Percentiles rank a stretch among this genome's conserved stretches.
These are phyloP conservation scores for Fusarium solani-melongenae DNA, from an alignment of 2,329 filamentous ascomycete genomes.

Conservation along the genomic window DNA sequence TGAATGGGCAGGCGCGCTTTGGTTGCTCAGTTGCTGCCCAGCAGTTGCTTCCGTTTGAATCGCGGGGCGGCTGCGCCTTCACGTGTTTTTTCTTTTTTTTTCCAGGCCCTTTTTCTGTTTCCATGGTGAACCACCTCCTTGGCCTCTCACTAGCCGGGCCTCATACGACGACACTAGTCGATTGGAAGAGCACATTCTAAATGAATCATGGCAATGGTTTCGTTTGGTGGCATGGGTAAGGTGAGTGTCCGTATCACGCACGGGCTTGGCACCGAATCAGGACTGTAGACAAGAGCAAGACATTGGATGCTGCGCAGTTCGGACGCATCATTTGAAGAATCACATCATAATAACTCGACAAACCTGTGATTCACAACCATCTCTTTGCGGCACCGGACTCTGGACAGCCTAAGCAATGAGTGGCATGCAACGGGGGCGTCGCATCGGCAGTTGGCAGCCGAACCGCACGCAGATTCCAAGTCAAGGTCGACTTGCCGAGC, in stretches of 20 bases:
- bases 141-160: not conserved
- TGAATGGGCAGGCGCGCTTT: conserved; percentile 18
- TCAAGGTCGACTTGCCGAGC: not conserved
- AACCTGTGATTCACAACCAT: not conserved
- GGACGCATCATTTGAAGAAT: not conserved
- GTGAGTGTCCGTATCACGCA: not conserved
- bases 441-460: conserved; percentile 2
- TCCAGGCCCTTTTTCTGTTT: conserved; percentile 4
- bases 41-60: conserved; percentile 5
- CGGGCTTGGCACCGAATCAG: not conserved
- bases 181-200: not conserved
- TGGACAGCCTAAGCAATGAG: not conserved
- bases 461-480: not conserved
- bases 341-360: not conserved
- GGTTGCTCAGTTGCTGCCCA: conserved; percentile 5
- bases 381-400: not conserved
- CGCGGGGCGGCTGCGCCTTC: conserved; percentile 31
- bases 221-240: conserved; percentile 1
- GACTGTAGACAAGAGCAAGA: not conserved
- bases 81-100: conserved; percentile 17
- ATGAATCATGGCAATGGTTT: not conserved
- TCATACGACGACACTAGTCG: not conserved
- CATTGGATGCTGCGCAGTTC: not conserved
- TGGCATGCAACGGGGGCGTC: not conserved
- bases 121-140: conserved; percentile 8